Conservation (phyloP, 192 early-diverging fungal genomes). For the Martensiomyces pterosporus region DNA sequence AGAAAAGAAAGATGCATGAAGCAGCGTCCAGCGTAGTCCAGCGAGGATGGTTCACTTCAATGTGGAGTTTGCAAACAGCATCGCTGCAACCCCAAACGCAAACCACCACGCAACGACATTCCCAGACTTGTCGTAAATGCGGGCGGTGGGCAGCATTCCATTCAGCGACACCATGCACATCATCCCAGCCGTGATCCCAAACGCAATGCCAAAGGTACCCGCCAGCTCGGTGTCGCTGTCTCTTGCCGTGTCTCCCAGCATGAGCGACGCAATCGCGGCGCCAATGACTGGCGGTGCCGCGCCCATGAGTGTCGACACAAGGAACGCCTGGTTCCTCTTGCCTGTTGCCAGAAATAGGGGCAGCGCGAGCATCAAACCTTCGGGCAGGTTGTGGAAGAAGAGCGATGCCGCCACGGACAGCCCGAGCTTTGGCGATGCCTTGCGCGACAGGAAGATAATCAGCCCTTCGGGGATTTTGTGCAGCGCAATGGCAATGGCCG, state of each 20-base stretch:
- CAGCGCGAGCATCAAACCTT: constrained; percentile 48
- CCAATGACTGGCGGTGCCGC: constrained; percentile 31
- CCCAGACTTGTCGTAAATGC: constrained; percentile 37
- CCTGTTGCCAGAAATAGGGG: constrained; percentile 41
- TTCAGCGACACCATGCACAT: constrained; percentile 43
- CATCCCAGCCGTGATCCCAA: constrained; percentile 37
- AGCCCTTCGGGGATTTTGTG: constrained; percentile 52
- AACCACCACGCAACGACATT: constrained; percentile 42
- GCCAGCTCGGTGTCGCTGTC: constrained; percentile 7
- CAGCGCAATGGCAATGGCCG: constrained; percentile 43
- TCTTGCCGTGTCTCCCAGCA: constrained; percentile 9
- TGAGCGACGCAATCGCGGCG: constrained; percentile 29
- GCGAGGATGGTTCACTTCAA: no score
- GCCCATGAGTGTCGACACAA: constrained; percentile 31
- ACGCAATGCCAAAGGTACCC: constrained; percentile 24
- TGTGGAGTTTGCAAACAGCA: constrained; percentile 32
- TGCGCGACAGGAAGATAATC: constrained; percentile 37
- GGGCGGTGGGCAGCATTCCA: constrained; percentile 39
- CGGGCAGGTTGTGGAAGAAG: constrained; percentile 49
- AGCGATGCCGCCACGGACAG: constrained; percentile 37
- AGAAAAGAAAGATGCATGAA: no score
- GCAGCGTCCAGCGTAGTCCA: no score
- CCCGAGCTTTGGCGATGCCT: constrained; percentile 40
- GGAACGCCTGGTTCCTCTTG: constrained; percentile 25
- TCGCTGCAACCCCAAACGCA: constrained; percentile 33